A percentile compares a stretch with the other conserved stretches of the same genome.
phyloP scores from a whole-genome alignment of 352 stramenopile genomes.

The Phytophthora colocasiae region DNA sequence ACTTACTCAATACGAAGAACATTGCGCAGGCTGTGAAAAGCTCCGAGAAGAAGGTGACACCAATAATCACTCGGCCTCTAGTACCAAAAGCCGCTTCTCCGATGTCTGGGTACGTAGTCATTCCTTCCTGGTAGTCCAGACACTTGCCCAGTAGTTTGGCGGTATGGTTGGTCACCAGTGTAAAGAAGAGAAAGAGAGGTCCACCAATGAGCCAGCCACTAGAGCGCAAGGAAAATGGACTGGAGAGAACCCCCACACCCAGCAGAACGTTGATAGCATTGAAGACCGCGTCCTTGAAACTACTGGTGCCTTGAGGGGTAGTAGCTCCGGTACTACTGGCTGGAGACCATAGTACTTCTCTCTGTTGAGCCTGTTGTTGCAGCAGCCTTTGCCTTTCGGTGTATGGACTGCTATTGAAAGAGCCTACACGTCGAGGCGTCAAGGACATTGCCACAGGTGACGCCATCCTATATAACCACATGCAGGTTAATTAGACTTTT shows the following conservation, averaged over 20 bases:
- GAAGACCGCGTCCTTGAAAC: constrained; percentile 79
- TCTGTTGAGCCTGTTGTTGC: constrained; percentile 28
- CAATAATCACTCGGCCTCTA: constrained; percentile 71
- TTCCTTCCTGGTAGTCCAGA: constrained; percentile 82
- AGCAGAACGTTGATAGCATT: constrained; percentile 90
- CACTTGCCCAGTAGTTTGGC: constrained; percentile 85
- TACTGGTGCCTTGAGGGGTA: constrained; percentile 54
- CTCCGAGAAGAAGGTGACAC: constrained; percentile 83
- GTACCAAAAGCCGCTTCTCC: constrained; percentile 84
- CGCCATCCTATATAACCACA: constrained; percentile 42
- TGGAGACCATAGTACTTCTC: constrained; percentile 32
- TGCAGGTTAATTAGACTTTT: neutral
- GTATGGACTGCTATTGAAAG: constrained; percentile 50
- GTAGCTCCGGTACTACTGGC: constrained; percentile 17
- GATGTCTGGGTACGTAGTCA: constrained; percentile 87
- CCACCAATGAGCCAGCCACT: constrained; percentile 76
- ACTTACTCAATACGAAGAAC: constrained; percentile 84
- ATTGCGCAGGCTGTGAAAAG: constrained; percentile 84
- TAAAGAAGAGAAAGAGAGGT: constrained; percentile 86
- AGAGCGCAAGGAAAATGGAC: constrained; percentile 82
- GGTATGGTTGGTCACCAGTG: constrained; percentile 87
- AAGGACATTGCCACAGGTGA: constrained; percentile 51
- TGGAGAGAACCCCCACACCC: constrained; percentile 86
- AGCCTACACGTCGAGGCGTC: constrained; percentile 23
- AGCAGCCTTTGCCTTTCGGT: constrained; percentile 52